These are phyloP conservation scores for Cladophialophora chaetospira DNA, from an alignment of 2,329 filamentous ascomycete species.

Conservation along the genomic window DNA sequence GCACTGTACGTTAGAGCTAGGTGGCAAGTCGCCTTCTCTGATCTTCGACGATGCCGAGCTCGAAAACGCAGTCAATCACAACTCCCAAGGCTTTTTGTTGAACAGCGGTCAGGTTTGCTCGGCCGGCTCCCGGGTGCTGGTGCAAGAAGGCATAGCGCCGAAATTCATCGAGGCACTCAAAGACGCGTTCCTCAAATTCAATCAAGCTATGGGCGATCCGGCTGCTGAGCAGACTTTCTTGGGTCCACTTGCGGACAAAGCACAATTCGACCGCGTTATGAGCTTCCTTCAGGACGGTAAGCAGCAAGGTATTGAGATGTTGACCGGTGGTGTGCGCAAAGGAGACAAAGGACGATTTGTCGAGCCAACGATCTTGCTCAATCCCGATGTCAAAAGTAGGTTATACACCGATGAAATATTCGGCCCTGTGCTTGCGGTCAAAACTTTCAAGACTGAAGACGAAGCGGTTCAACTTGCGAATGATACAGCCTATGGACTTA, in stretches of 20 bases:
- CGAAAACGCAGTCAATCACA: conserved; percentile 75
- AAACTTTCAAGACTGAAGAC: conserved; percentile 42
- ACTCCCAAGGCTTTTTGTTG: conserved; percentile 62
- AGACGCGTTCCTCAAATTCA: conserved; percentile 58
- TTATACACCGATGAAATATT: conserved; percentile 47
- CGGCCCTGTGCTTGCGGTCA: conserved; percentile 44
- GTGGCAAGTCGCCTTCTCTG: conserved; percentile 61
- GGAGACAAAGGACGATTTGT: conserved; percentile 43
- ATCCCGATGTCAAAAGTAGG: conserved; percentile 37
- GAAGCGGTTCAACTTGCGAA: conserved; percentile 44
- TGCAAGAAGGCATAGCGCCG: conserved; percentile 63
- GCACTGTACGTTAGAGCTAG: conserved; percentile 61
- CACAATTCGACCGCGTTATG: conserved; percentile 47
- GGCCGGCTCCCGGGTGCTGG: conserved; percentile 64
- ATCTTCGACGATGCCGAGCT: conserved; percentile 61
- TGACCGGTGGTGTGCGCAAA: conserved; percentile 41
- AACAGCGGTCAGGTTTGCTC: conserved; percentile 67
- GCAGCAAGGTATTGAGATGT: conserved; percentile 38
- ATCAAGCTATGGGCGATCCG: conserved; percentile 68
- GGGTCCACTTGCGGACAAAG: conserved; percentile 47
- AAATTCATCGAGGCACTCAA: conserved; percentile 54
- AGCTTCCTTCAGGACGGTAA: conserved; percentile 47
- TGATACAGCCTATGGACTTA: conserved; percentile 45
- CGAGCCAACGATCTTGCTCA: conserved; percentile 41
- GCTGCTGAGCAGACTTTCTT: conserved; percentile 60